These are phyloP conservation scores for Talaromyces sp. DNA, from an alignment of 2,329 filamentous ascomycete genomes.

Conservation along the genomic window DNA sequence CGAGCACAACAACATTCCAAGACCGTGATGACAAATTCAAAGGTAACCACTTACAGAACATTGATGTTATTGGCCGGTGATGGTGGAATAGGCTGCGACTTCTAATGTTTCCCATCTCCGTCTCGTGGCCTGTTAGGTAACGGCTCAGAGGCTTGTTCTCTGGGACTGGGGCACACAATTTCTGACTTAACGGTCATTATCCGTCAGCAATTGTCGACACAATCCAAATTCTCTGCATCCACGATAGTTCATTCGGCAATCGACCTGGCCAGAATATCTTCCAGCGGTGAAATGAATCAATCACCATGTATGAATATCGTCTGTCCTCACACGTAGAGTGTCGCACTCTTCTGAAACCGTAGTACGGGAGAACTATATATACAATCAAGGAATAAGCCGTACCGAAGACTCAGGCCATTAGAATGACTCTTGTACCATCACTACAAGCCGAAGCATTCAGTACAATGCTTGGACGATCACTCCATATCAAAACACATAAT, in stretches of 20 bases:
- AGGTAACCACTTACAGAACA: background rate
- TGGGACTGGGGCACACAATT: too few relatives aligned
- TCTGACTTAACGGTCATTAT: constrained; percentile 62
- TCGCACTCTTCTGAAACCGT: too few relatives aligned
- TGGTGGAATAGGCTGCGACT: background rate
- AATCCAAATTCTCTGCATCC: constrained; percentile 57
- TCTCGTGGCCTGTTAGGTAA: constrained; percentile 59
- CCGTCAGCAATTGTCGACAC: constrained; percentile 65
- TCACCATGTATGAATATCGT: too few relatives aligned
- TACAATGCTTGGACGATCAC: too few relatives aligned
- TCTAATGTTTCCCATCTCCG: constrained; percentile 69
- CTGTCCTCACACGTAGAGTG: too few relatives aligned
- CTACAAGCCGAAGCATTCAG: too few relatives aligned
- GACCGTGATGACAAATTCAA: background rate
- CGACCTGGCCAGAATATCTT: too few relatives aligned
- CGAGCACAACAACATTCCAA: background rate
- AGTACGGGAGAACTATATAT: background rate
- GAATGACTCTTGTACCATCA: too few relatives aligned
- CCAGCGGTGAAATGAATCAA: too few relatives aligned
- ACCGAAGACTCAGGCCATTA: background rate
- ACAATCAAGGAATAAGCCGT: background rate
- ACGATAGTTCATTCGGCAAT: too few relatives aligned
- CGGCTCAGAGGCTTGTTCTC: constrained; percentile 60
- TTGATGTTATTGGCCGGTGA: background rate
- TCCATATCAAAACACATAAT: too few relatives aligned